A percentile compares a stretch with the other conserved stretches of the same genome.
Evolutionary conservation across 2,329 filamentous ascomycete genomes (phyloP).

Genomic region (Hortaea sp.): DNA sequence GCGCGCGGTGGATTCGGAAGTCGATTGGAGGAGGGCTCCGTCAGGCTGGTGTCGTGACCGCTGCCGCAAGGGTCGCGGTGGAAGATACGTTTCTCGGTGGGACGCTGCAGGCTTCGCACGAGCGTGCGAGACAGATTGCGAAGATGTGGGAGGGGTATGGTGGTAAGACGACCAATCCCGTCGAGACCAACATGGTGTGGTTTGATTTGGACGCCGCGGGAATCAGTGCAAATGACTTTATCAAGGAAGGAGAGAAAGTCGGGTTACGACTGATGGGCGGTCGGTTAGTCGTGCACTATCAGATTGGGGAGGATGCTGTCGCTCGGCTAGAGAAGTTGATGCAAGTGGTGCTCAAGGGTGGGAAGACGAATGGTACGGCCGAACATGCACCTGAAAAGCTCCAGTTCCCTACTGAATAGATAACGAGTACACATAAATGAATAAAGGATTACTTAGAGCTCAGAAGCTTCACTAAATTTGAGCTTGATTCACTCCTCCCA

Average conservation of each 20-base stretch:
- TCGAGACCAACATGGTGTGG: slow-evolving; percentile 92
- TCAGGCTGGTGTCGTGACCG: slow-evolving; percentile 66
- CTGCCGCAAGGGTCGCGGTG: slow-evolving; percentile 65
- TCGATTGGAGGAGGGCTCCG: slow-evolving; percentile 68
- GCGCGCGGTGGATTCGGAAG: slow-evolving; percentile 68
- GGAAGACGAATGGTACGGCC: slow-evolving; percentile 14
- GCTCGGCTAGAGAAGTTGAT: slow-evolving; percentile 48
- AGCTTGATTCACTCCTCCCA: too few species aligned
- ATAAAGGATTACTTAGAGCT: too few species aligned
- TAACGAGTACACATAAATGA: background rate
- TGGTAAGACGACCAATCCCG: slow-evolving; percentile 56
- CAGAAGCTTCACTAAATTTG: too few species aligned
- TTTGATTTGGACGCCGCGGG: slow-evolving; percentile 58
- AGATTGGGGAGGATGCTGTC: slow-evolving; percentile 59
- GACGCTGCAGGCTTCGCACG: slow-evolving; percentile 50
- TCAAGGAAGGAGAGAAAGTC: slow-evolving; percentile 44
- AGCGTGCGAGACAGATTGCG: slow-evolving; percentile 52
- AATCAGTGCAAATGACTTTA: slow-evolving; percentile 43
- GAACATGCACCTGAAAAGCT: slow-evolving; percentile 13
- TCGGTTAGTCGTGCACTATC: slow-evolving; percentile 60
- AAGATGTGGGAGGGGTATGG: slow-evolving; percentile 59
- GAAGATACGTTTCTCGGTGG: slow-evolving; percentile 70
- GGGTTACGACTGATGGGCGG: slow-evolving; percentile 49
- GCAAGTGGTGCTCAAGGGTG: slow-evolving; percentile 23
- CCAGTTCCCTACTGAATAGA: slow-evolving; percentile 7